Conservation (phyloP, 495 filamentous ascomycete genomes). For the Glonium stellatum region DNA sequence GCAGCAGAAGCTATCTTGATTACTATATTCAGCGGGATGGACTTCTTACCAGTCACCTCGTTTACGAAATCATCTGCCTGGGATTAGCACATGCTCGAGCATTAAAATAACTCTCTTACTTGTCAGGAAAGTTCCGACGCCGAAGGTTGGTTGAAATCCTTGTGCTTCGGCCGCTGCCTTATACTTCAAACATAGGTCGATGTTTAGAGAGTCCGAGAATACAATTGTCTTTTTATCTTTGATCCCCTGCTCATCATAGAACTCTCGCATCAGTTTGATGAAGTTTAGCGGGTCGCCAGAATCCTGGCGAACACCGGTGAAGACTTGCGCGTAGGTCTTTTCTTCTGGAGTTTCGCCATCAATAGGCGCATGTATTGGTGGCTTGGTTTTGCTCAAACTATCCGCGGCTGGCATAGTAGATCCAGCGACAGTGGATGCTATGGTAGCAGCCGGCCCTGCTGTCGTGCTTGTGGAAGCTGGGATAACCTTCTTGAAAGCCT, state of each 20-base stretch:
- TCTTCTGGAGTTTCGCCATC: constrained; percentile 12
- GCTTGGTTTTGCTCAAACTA: constrained; percentile 24
- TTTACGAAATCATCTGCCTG: constrained; percentile 68
- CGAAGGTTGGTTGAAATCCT: constrained; percentile 78
- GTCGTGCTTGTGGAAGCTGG: constrained; percentile 30
- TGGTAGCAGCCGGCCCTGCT: constrained; percentile 18
- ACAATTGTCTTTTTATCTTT: constrained; percentile 82
- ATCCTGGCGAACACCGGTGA: constrained; percentile 85
- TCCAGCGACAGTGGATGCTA: constrained; percentile 16
- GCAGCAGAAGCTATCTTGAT: constrained; percentile 85
- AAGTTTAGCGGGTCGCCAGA: constrained; percentile 84
- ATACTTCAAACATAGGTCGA: constrained; percentile 86
- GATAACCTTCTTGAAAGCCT: constrained; percentile 66
- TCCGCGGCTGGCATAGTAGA: constrained; percentile 5
- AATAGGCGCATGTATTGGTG: constrained; percentile 24
- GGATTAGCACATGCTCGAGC: constrained; percentile 3
- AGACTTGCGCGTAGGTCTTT: constrained; percentile 73
- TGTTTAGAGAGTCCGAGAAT: constrained; percentile 93
- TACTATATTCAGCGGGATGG: constrained; percentile 91
- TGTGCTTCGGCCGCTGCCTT: constrained; percentile 70
- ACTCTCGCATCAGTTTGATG: constrained; percentile 73
- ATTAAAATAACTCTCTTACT: constrained; percentile 42
- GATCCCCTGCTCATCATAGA: constrained; percentile 74
- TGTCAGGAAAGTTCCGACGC: constrained; percentile 90
- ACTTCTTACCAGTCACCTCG: constrained; percentile 64